These are phyloP conservation scores for Atalantia buxifolia DNA, from an alignment of 345 rosid species.

Conservation along the genomic window DNA sequence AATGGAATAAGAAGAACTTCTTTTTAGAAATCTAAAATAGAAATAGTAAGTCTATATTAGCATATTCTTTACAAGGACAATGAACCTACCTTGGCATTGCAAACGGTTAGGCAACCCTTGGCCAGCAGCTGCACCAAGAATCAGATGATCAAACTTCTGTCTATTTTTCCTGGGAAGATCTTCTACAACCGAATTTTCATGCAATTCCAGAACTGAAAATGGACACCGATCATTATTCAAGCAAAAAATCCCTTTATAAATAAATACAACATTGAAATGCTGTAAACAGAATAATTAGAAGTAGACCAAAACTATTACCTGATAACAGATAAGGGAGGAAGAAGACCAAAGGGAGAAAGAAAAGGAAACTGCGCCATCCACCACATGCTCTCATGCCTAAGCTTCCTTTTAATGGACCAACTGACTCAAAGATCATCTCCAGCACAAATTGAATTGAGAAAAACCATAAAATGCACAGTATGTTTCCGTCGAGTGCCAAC, in stretches of 20 bases:
- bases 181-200: constrained; percentile 24
- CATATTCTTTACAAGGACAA: neutral
- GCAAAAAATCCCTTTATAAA: neutral
- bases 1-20: neutral
- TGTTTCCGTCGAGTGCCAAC: neutral
- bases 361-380: constrained; percentile 67
- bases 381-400: constrained; percentile 44
- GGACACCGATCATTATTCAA: neutral
- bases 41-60: neutral
- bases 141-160: constrained; percentile 65
- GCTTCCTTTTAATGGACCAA: neutral
- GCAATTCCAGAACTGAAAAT: constrained; percentile 45
- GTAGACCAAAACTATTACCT: constrained; percentile 25
- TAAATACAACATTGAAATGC: neutral
- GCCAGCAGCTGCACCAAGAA: constrained; percentile 74
- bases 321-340: constrained; percentile 56
- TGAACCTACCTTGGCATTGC: constrained; percentile 66
- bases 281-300: neutral
- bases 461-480: neutral
- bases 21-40: neutral
- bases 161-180: constrained; percentile 29
- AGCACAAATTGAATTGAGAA: neutral
- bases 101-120: constrained; percentile 75
- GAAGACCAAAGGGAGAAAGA: constrained; percentile 53
- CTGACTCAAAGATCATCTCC: neutral